Evolutionary conservation across 768 basidiomycete genomes (phyloP), one percentile per base, ranked within the genome.

Genomic region (Sarcomyxa edulis): DNA sequence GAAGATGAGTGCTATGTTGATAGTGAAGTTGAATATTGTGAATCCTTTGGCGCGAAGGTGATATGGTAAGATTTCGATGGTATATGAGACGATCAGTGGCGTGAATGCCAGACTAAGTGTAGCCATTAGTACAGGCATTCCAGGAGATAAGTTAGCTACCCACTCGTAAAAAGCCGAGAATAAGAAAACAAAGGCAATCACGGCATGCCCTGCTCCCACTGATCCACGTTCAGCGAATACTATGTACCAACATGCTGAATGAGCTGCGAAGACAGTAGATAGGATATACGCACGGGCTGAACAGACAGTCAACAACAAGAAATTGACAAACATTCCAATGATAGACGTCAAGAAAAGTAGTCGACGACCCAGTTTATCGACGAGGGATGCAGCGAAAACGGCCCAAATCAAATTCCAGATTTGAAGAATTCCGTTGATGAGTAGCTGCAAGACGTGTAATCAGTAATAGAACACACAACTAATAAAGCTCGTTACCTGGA

Each of bases 41-140:
- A 78, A 69, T 20, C 79, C 80, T 59, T 81, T 81, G 36, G 80
- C 79, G 50, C 82, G 78, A 32, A 83, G 60, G 28, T 57, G 55
- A 55, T 64, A 81, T 3, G 81, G 81, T 43, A 83, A 59, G 50
- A 84, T 83, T 54, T 84, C 83, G 44, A 82, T 66, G 19, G 80
- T 78, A 61, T 82, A 82, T 3, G 74, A 66, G 37, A 81, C 72
- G 37, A 79, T 70, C 36, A 83, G 71, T 1, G 83, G 83, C 4
- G 76, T 74, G 56, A 79, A 81, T n/a, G 77, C 78, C 23, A 81
- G 45, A 40, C 64, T 65, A 45, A n/a, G n/a, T n/a, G 12, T 8
- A 34, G 14, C 16, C 11, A 16, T 34, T 12, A 12, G 15, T 14
- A 12, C 18, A n/a, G n/a, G 24, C 5, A 4, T 14, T 23, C 23